A percentile compares a stretch with the other conserved stretches of the same genome.
Evolutionary conservation across 768 basidiomycete species (phyloP).

Genomic region (Filobasidium wieringae): DNA sequence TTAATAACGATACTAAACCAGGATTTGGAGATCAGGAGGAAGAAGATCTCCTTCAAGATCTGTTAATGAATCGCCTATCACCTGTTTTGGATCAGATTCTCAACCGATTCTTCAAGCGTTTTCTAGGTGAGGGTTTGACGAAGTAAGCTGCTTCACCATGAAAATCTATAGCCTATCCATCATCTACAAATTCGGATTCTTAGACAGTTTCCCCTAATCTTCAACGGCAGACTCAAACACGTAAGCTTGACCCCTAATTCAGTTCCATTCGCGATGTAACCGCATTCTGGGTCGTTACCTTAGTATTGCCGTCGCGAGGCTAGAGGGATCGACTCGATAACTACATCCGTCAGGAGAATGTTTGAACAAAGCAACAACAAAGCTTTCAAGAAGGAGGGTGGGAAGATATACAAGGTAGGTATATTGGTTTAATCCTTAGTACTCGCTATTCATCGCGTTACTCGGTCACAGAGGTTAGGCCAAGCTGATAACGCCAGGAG

Average conservation of each 20-base stretch:
- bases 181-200: neutral
- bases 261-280: no score
- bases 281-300: no score
- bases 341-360: neutral
- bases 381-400: constrained; percentile 4
- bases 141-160: neutral
- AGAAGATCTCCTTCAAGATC: neutral
- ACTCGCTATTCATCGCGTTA: no score
- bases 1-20: neutral
- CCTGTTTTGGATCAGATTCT: neutral
- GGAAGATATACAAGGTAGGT: constrained; percentile 1
- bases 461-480: no score
- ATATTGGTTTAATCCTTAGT: no score
- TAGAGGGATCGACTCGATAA: neutral
- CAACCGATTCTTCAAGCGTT: constrained; percentile 1
- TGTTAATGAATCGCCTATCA: neutral
- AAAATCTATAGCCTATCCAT: neutral
- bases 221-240: constrained; percentile 1
- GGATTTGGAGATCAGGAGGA: neutral
- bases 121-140: neutral
- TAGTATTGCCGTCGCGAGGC: constrained; percentile 3
- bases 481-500: no score
- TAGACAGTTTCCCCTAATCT: constrained; percentile 8
- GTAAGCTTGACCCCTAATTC: neutral
- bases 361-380: constrained; percentile 3